Conservation (phyloP, 176 grass and related monocot species). For the Tuctoria greenei region DNA sequence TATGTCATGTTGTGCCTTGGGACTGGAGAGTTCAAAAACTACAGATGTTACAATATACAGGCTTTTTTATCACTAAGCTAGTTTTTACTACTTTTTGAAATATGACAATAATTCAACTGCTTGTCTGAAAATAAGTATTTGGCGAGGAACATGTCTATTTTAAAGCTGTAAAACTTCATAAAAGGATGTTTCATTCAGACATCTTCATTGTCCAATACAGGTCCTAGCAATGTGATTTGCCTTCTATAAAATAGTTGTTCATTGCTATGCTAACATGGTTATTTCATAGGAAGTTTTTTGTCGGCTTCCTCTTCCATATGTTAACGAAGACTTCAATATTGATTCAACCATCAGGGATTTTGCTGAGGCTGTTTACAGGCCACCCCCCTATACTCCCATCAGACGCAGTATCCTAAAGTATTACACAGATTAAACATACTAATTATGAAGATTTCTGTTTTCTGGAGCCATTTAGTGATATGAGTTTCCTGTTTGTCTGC, state of each 20-base stretch:
- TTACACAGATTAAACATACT: not conserved
- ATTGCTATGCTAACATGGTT: constrained; percentile 40
- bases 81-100: not conserved
- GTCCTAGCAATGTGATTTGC: constrained; percentile 3
- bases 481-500: constrained; percentile 3
- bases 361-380: constrained; percentile 54
- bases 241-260: constrained; percentile 23
- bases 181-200: constrained; percentile 2
- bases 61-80: not conserved
- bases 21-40: not conserved
- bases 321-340: constrained; percentile 84
- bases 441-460: constrained; percentile 11
- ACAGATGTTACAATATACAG: not conserved
- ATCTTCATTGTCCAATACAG: not conserved
- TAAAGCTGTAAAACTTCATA: constrained; percentile 16
- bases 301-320: constrained; percentile 89
- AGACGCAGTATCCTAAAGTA: constrained; percentile 89
- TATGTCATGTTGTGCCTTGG: not conserved
- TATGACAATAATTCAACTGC: not conserved
- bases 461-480: constrained; percentile 24
- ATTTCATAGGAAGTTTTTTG: constrained; percentile 74
- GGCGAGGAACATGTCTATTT: constrained; percentile 11
- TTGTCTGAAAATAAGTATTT: constrained; percentile 2
- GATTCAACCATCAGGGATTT: constrained; percentile 56
- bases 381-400: constrained; percentile 67